Evolutionary conservation across 2,329 filamentous ascomycete species (phyloP).

Genomic region (Apiospora saccharicola): DNA sequence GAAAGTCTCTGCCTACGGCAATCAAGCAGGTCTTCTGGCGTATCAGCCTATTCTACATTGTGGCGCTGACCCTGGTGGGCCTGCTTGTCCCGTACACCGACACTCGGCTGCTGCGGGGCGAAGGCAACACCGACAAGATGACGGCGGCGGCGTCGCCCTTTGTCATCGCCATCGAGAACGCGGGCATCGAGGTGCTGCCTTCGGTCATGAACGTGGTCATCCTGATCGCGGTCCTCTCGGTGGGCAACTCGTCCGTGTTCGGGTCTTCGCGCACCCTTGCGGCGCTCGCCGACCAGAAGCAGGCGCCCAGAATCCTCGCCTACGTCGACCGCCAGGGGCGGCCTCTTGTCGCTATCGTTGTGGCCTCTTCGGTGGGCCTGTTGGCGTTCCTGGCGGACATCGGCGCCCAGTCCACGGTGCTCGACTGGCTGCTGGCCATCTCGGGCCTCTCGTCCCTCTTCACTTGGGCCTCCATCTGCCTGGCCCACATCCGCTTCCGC

Average conservation of each 20-base stretch:
- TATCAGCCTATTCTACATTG: constrained; percentile 70
- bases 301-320: constrained; percentile 77
- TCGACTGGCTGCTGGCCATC: constrained; percentile 81
- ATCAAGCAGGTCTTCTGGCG: constrained; percentile 75
- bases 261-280: constrained; percentile 90
- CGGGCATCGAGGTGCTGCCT: constrained; percentile 78
- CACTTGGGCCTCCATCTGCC: constrained; percentile 84
- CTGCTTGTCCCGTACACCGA: constrained; percentile 45
- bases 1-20: constrained; percentile 68
- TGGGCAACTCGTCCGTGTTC: constrained; percentile 91
- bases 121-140: constrained; percentile 36
- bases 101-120: constrained; percentile 37
- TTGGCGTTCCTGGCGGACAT: constrained; percentile 80
- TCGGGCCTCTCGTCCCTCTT: constrained; percentile 78
- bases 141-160: constrained; percentile 71
- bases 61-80: constrained; percentile 62
- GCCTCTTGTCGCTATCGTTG: constrained; percentile 74
- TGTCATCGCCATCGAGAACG: constrained; percentile 84
- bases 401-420: constrained; percentile 64
- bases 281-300: constrained; percentile 85
- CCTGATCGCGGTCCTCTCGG: constrained; percentile 86
- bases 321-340: constrained; percentile 87
- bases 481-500: constrained; percentile 93
- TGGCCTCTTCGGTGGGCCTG: constrained; percentile 74
- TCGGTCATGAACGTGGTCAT: constrained; percentile 96